Evolutionary conservation across 2,329 filamentous ascomycete species (phyloP), one percentile per base, ranked within the genome.

Genomic region (Ophiostoma fasciatum): DNA sequence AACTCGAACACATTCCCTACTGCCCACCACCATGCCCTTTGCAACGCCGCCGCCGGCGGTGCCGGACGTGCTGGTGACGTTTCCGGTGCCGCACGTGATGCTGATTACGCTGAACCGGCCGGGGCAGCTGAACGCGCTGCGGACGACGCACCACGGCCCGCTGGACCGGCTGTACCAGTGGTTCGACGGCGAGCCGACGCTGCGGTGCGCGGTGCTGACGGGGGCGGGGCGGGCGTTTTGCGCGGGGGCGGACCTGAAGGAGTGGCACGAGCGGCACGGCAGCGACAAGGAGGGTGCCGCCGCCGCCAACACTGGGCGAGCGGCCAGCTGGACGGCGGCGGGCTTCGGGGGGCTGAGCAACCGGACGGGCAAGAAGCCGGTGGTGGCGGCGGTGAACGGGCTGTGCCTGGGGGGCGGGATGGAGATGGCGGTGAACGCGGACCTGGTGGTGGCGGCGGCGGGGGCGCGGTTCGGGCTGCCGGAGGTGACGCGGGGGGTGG

Each of bases 371-470:
- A 74, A 72, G 55, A 88, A 88, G 49, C 82, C 82, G 6, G 64
- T 88, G 37, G 68, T 88, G 20, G 78, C 75, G 2, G 82, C 81
- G 1, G 77, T 87, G 15, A 82, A 85, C 49, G 82, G 82, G 7
- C 60, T 79, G 14, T 81, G 78, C 39, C 65, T 82, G 31, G 82
- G 82, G 25, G 82, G 81, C 36, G 82, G 80, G 2, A 76, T 81
- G 55, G 82, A 88, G 60, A 82, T 85, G 59, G 66, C 73, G 11
- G 60, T 79, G 33, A 83, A 84, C 55, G 71, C 68, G 43, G 82
- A 90, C 59, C 58, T 88, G 38, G 66, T 84, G 3, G 54, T 87
- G 22, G 78, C 80, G 4, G 59, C 64, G 3, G 51, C 57, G 4
- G 49, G 52, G 11, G 78, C 79, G 0, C 59, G 56, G 19, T 85